Evolutionary conservation across 768 basidiomycete species (phyloP).

Genomic region (Boletellus emodensis): DNA sequence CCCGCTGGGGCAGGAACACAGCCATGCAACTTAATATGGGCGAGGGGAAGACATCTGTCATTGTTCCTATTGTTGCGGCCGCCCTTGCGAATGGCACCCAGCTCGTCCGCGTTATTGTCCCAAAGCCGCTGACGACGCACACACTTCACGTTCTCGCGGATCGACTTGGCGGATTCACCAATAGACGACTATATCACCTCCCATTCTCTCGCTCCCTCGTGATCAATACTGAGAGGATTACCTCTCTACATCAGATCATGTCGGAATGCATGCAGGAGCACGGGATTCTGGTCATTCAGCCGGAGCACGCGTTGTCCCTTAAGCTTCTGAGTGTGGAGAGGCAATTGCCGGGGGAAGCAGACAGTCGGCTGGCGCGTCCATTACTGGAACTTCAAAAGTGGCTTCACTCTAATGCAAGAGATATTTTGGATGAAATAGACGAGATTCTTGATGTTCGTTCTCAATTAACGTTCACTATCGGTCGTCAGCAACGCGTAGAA

Average conservation of each 20-base stretch:
- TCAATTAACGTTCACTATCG: slow-evolving; percentile 46
- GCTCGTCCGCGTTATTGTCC: slow-evolving; percentile 43
- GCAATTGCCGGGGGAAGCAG: slow-evolving; percentile 15
- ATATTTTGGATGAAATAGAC: slow-evolving; percentile 23
- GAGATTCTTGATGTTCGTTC: slow-evolving; percentile 36
- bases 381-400: slow-evolving; percentile 24
- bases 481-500: slow-evolving; percentile 35
- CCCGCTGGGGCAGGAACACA: slow-evolving; percentile 32
- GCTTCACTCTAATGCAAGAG: slow-evolving; percentile 15
- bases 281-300: slow-evolving; percentile 44
- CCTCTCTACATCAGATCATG: slow-evolving; percentile 28
- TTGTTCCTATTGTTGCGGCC: slow-evolving; percentile 41
- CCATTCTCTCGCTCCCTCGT: slow-evolving; percentile 42
- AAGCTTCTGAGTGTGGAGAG: slow-evolving; percentile 40
- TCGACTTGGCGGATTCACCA: slow-evolving; percentile 39
- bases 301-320: slow-evolving; percentile 50
- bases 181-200: slow-evolving; percentile 42
- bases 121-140: slow-evolving; percentile 40
- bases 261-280: slow-evolving; percentile 32
- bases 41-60: slow-evolving; percentile 46
- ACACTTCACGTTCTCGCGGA: slow-evolving; percentile 44
- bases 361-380: slow-evolving; percentile 7
- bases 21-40: slow-evolving; percentile 54
- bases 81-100: slow-evolving; percentile 39
- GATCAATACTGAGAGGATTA: slow-evolving; percentile 9